A percentile compares a stretch with the other conserved stretches of the same genome.
phyloP scores from a whole-genome alignment of 805 yeast species.

The Metschnikowia kunwiensis region DNA sequence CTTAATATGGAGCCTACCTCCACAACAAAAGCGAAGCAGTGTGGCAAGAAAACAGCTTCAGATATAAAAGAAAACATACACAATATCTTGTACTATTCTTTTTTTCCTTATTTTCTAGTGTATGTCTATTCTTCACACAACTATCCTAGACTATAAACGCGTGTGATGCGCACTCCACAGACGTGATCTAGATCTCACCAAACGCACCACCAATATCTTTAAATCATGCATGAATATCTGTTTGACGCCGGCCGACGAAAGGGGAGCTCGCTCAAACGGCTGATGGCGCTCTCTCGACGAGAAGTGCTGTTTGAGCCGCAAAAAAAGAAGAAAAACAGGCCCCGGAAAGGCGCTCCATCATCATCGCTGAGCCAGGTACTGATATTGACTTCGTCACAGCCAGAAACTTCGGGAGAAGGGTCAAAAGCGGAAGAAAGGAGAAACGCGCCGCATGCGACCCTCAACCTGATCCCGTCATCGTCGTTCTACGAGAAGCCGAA shows the following conservation, averaged over 20 bases:
- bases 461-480: slow-evolving; percentile 5
- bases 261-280: slow-evolving; percentile 7
- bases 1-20: no score
- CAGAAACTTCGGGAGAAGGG: neutral
- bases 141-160: no score
- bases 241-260: slow-evolving; percentile 8
- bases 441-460: neutral
- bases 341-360: slow-evolving; percentile 1
- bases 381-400: slow-evolving; percentile 14
- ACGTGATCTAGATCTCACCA: no score
- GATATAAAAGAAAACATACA: no score
- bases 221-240: slow-evolving; percentile 14
- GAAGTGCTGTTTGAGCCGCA: slow-evolving; percentile 16
- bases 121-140: no score
- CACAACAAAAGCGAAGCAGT: no score
- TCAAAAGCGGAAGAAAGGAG: neutral
- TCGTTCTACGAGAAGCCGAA: slow-evolving; percentile 16
- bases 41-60: no score
- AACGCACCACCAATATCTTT: no score
- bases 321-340: slow-evolving; percentile 6
- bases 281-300: slow-evolving; percentile 10
- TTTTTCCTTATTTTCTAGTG: no score
- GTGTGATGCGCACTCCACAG: no score
- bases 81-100: no score
- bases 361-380: slow-evolving; percentile 15